Conservation (phyloP, 345 rosid species). For the Bruguiera gymnorhiza region DNA sequence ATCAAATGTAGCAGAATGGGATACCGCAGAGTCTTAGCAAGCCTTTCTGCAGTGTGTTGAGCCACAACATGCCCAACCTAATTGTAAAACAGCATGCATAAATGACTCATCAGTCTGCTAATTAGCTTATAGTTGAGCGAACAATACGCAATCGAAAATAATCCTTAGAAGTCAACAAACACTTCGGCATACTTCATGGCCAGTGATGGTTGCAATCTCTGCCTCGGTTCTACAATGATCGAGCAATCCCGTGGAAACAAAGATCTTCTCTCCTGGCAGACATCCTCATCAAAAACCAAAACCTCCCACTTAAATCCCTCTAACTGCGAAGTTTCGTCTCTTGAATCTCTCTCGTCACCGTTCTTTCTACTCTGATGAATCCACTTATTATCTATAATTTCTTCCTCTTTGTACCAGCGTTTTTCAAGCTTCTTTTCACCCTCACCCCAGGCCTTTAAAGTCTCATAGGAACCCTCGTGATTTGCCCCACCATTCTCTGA, state of each 20-base stretch:
- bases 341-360: constrained; percentile 39
- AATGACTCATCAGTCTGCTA: neutral
- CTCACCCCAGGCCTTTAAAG: constrained; percentile 39
- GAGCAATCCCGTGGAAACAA: constrained; percentile 77
- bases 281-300: constrained; percentile 79
- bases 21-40: constrained; percentile 75
- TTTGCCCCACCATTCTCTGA: constrained; percentile 27
- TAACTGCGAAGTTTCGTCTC: constrained; percentile 52
- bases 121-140: neutral
- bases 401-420: constrained; percentile 64
- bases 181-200: constrained; percentile 61
- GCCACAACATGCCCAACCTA: constrained; percentile 95
- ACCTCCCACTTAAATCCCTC: constrained; percentile 90
- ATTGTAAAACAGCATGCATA: neutral
- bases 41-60: constrained; percentile 64
- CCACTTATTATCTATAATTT: constrained; percentile 83
- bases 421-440: constrained; percentile 28
- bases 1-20: constrained; percentile 58
- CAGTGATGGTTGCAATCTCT: constrained; percentile 85
- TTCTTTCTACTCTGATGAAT: constrained; percentile 64
- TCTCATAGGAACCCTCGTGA: constrained; percentile 38
- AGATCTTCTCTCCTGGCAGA: constrained; percentile 88
- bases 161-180: neutral
- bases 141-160: neutral
- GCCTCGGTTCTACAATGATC: constrained; percentile 66